Base-by-base conservation (phyloP, 768 basidiomycete genomes). In the Ramaria sp. region DNA sequence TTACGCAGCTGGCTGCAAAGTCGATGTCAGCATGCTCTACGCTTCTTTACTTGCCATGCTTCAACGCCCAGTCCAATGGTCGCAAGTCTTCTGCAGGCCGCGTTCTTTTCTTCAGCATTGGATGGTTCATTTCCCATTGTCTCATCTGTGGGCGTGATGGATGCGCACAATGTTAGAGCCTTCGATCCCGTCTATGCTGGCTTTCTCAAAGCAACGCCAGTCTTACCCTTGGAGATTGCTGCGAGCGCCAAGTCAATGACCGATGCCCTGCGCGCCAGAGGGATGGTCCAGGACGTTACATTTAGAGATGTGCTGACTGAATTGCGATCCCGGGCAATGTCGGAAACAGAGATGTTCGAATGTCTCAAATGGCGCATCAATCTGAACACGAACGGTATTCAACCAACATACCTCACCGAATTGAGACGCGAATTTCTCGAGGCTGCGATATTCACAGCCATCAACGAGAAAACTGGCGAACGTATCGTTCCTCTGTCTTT, bases 41-140 rank as follows among this genome's bases (percentile, higher is more conserved):
- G 79, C 56, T 96, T 96, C 70, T 97, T 96, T 72, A 85, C 88
- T 1, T 97, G 91, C 67, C 78, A 82, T 59, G 70, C 77, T 2
- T 95, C 95, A 0, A 95, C 95, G 0, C 95, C 95, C 0, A 90
- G 88, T 0, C 65, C 79, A 1, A 78, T 87, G 45, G 88, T 97
- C 28, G 83, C 89, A 0, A 69, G 67, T 9, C 66, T 79, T 15
- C 76, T 94, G 55, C 85, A 91, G 64, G 68, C 73, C 0, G 82
- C 85, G 1, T 97, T 97, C 69, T 96, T 93, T 65, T 66, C 71
- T 0, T 88, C 84, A 58, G 72, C 74, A 9, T 60, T 66, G 1
- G 69, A 67, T 13, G 65, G 69, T 2, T 68, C 72, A 0, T 78
- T 95, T 63, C 79, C 83, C 0, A 71, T 98, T 36, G 75, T 94